Evolutionary conservation across 1,284 basidiomycete species (phyloP).

Genomic region (Wolfiporia cocos): DNA sequence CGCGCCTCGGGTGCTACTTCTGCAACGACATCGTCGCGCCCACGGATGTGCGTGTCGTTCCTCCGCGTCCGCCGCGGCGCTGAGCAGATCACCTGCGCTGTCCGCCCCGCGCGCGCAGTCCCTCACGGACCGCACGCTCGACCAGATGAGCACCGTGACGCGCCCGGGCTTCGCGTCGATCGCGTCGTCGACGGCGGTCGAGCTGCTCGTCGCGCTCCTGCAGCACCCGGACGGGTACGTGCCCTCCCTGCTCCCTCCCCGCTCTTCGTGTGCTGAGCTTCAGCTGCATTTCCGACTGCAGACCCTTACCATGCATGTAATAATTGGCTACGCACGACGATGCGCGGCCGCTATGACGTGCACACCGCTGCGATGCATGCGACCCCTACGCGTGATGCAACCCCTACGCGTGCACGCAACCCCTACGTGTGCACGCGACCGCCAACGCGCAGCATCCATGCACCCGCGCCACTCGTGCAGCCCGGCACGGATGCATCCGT

Average conservation of each 20-base stretch:
- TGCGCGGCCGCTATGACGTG: no score
- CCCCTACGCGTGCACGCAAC: no score
- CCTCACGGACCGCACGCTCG: constrained; percentile 88
- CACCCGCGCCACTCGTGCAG: constrained; percentile 56
- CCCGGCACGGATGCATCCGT: constrained; percentile 23
- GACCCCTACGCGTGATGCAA: no score
- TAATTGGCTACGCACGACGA: no score
- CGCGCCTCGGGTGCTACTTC: constrained; percentile 87
- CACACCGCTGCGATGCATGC: no score
- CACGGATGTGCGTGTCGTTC: constrained; percentile 76
- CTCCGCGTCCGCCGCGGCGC: no score
- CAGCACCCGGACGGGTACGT: constrained; percentile 87
- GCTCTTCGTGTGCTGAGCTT: not conserved
- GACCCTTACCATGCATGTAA: no score
- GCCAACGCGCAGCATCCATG: constrained; percentile 54
- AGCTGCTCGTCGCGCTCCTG: constrained; percentile 83
- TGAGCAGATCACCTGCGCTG: no score
- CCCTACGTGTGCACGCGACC: no score
- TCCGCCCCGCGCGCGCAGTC: constrained; percentile 56
- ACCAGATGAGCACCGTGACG: constrained; percentile 99
- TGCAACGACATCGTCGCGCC: constrained; percentile 99
- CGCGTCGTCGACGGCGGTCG: constrained; percentile 88
- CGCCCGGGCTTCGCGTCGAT: constrained; percentile 94
- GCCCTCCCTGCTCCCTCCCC: not conserved
- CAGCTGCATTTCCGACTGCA: no score